Conservation (phyloP, 768 basidiomycete species). For the Xerocomellus intermedius region DNA sequence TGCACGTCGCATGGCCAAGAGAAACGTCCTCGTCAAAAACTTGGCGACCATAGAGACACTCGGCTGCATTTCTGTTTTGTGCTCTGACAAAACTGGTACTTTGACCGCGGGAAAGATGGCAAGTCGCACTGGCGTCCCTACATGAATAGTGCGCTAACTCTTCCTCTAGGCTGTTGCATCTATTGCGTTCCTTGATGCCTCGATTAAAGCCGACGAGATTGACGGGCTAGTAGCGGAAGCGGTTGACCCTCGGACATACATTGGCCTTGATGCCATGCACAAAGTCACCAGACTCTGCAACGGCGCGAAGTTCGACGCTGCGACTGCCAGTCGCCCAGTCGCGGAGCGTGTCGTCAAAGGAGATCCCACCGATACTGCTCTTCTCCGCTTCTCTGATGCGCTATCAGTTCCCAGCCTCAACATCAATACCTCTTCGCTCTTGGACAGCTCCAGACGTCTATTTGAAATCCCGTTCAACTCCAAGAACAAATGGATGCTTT, state of each 20-base stretch:
- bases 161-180: slow-evolving; percentile 38
- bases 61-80: slow-evolving; percentile 50
- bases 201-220: slow-evolving; percentile 22
- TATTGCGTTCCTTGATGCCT: slow-evolving; percentile 36
- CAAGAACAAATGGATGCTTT: slow-evolving; percentile 60
- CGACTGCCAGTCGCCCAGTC: slow-evolving; percentile 23
- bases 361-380: slow-evolving; percentile 54
- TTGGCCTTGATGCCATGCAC: slow-evolving; percentile 32
- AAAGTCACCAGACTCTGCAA: slow-evolving; percentile 56
- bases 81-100: slow-evolving; percentile 57
- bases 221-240: slow-evolving; percentile 9
- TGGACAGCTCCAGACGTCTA: slow-evolving; percentile 23
- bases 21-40: slow-evolving; percentile 49
- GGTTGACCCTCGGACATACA: slow-evolving; percentile 13
- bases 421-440: slow-evolving; percentile 24
- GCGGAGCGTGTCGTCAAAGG: slow-evolving; percentile 39
- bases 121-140: not conserved
- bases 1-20: slow-evolving; percentile 47
- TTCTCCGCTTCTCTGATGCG: slow-evolving; percentile 47
- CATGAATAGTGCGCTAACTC: not conserved
- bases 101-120: slow-evolving; percentile 51
- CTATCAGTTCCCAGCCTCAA: slow-evolving; percentile 24
- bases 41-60: slow-evolving; percentile 55
- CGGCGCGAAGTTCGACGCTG: slow-evolving; percentile 48
- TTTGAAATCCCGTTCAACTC: slow-evolving; percentile 48